These are phyloP conservation scores for Boletus smithii DNA, from an alignment of 1,284 basidiomycete species.

Conservation along the genomic window DNA sequence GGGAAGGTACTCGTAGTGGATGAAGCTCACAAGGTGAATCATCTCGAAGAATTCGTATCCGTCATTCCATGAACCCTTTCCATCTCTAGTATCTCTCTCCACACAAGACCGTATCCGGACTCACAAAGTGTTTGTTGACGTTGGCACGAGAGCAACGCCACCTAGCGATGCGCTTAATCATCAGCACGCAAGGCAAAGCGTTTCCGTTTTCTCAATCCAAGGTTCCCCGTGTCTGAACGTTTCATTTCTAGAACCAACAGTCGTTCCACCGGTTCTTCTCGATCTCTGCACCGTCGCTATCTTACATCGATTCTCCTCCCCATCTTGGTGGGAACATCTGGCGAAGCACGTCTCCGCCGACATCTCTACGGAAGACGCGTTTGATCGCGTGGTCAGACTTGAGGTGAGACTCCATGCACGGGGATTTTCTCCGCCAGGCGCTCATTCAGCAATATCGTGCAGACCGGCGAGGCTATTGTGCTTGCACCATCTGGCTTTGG, in stretches of 20 bases:
- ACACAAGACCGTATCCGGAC: slow-evolving; percentile 43
- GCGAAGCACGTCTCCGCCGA: slow-evolving; percentile 63
- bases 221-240: background rate
- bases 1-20: slow-evolving; percentile 73
- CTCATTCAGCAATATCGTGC: slow-evolving; percentile 2
- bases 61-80: background rate
- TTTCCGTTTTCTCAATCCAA: background rate
- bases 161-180: slow-evolving; percentile 65
- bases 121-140: slow-evolving; percentile 56
- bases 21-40: slow-evolving; percentile 66
- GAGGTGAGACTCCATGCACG: slow-evolving; percentile 41
- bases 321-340: slow-evolving; percentile 69
- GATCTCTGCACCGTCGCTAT: slow-evolving; percentile 65
- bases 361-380: slow-evolving; percentile 53
- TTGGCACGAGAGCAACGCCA: slow-evolving; percentile 70
- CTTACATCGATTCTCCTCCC: slow-evolving; percentile 70
- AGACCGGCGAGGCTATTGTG: slow-evolving; percentile 67
- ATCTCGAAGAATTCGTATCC: background rate
- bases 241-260: slow-evolving; percentile 58
- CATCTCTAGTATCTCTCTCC: slow-evolving; percentile 54
- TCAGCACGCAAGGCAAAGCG: slow-evolving; percentile 63
- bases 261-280: slow-evolving; percentile 62
- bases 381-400: slow-evolving; percentile 62
- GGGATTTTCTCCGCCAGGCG: background rate
- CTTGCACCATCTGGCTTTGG: slow-evolving; percentile 60